Percentiles rank a stretch among this genome's conserved stretches.
Conservation (phyloP, 768 basidiomycete genomes). For the Suillus spraguei region DNA sequence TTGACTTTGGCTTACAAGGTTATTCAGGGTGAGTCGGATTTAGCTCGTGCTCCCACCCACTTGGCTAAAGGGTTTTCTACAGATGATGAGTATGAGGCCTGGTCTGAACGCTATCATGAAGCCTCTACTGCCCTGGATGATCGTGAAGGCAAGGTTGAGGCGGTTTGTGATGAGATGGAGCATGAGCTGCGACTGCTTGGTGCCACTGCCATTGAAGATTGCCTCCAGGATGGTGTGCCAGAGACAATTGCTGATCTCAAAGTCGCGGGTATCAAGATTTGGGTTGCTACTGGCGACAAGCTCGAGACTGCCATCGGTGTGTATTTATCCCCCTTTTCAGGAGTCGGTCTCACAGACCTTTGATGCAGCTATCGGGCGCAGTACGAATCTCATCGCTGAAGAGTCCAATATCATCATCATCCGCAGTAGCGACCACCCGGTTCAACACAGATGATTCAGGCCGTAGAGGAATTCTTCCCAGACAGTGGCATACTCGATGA, state of each 20-base stretch:
- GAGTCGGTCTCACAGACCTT: background rate
- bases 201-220: slow-evolving; percentile 97
- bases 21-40: slow-evolving; percentile 56
- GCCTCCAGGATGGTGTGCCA: slow-evolving; percentile 95
- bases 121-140: no score
- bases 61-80: slow-evolving; percentile 18
- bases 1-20: slow-evolving; percentile 93
- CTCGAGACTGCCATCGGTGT: no score
- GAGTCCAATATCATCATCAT: no score
- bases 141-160: slow-evolving; percentile 79
- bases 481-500: no score
- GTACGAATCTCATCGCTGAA: no score
- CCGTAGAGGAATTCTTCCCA: no score
- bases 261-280: no score
- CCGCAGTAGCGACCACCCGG: no score
- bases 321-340: no score
- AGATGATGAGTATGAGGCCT: slow-evolving; percentile 80
- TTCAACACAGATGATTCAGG: no score
- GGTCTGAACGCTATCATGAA: slow-evolving; percentile 80
- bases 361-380: slow-evolving; percentile 84
- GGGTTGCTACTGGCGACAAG: no score
- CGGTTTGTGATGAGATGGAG: slow-evolving; percentile 81
- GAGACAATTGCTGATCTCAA: slow-evolving; percentile 94
- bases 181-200: slow-evolving; percentile 80
- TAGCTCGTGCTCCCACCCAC: slow-evolving; percentile 3